Base-by-base conservation (phyloP, 371 early-diverging fungal species). In the Mucor racemosus region DNA sequence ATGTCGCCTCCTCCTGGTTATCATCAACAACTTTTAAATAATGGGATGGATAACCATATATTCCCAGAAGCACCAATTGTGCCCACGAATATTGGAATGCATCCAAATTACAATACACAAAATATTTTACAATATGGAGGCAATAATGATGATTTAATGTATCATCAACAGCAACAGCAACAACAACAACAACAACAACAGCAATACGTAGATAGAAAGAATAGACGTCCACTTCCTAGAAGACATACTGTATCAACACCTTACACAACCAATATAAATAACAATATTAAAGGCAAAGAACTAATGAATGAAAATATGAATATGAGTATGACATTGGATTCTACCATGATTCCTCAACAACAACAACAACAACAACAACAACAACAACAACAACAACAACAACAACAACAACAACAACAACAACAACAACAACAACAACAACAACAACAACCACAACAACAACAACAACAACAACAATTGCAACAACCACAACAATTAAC, bases 221-320 rank as follows among this genome's bases (percentile, higher is more conserved):
- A 55, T 14, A 66, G 67, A 35, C 71, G 72, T 4, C 59, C 72
- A 36, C 48, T 81, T 56, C 82, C 82, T 26, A 73, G 82, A 60
- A 75, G 82, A 60, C 82, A 81, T 61, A 81, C 82, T 1, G 82
- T 81, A 3, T 78, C 82, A 40, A 76, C 79, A 9, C 77, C 78
- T 38, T 77, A 80, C 60, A 41, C 62, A 1, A 46, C 67, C 11
- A 67, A 40, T 31, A 36, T 57, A 17, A 60, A 54, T 15, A 60
- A n/a, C 14, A 65, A 58, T 26, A 3, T 21, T 11, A 62, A 62
- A 53, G 50, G 50, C 34, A 61, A 61, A 48, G 61, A 61, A 36
- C 50, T 38, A 48, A 38, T 26, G 21, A 48, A 42, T 14, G 55
- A 61, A 35, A 57, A 38, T 33, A 64, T 48, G 35, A 58, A 56